Evolutionary conservation across 164 flowering plant species (phyloP).

Genomic region (Berberis vulgaris): DNA sequence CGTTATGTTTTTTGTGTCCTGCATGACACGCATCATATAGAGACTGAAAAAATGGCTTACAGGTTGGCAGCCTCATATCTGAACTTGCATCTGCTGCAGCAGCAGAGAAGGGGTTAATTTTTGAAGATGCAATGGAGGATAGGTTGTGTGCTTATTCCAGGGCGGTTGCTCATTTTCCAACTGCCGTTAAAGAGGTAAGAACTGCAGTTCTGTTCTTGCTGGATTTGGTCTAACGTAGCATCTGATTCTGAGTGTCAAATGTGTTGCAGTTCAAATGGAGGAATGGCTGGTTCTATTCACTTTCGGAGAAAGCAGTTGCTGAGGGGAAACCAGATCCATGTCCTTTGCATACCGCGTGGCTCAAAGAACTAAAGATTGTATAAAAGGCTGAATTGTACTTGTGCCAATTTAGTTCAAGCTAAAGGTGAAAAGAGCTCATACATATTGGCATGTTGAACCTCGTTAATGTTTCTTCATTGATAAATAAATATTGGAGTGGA

Average conservation of each 20-base stretch:
- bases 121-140: slow-evolving; percentile 33
- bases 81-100: slow-evolving; percentile 89
- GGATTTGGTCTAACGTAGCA: neutral
- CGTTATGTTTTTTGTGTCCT: too few relatives aligned
- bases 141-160: slow-evolving; percentile 91
- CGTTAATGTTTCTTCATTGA: too few relatives aligned
- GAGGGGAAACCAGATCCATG: slow-evolving; percentile 63
- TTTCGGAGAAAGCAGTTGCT: slow-evolving; percentile 57
- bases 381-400: slow-evolving; percentile 12
- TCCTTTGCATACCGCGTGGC: slow-evolving; percentile 84
- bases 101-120: slow-evolving; percentile 40
- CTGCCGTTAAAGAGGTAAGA: slow-evolving; percentile 90
- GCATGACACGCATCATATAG: neutral
- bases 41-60: slow-evolving; percentile 12
- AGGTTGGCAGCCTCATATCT: slow-evolving; percentile 73
- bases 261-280: slow-evolving; percentile 86
- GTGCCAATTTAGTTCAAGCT: neutral
- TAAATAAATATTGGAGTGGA: too few relatives aligned
- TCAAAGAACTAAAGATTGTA: slow-evolving; percentile 67
- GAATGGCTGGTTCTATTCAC: slow-evolving; percentile 57
- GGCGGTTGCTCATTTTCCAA: slow-evolving; percentile 91
- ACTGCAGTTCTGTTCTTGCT: neutral
- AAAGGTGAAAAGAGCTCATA: too few relatives aligned
- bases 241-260: neutral
- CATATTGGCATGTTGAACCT: too few relatives aligned